Evolutionary conservation across 257 asterid species (phyloP), one percentile per base, ranked within the genome.

Genomic region (Ilex aquifolium): DNA sequence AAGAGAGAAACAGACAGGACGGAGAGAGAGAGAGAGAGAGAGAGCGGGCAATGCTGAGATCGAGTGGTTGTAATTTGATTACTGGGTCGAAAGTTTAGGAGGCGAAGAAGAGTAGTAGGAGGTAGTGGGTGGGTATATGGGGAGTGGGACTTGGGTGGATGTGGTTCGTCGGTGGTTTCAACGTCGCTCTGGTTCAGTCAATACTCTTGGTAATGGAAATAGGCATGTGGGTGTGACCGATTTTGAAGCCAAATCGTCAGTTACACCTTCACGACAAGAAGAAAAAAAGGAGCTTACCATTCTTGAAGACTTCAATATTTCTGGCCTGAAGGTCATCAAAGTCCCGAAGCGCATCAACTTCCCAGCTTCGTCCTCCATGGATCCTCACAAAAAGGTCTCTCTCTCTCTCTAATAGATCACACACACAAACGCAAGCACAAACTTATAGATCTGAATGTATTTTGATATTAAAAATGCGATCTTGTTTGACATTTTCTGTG

Each of bases 71-170:
- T 58, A 72, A 75, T 65, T 70, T 76, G 62, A 66, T 80, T 76
- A 80, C 62, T 67, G 72, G 52, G 57, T 66, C 81, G 83, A 66
- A 46, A 66, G 48, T 48, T 52, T 71, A 74, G 74, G 82, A 3
- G 64, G 39, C 68, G 49, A 64, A 56, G 21, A 42, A 42, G 62
- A 62, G 68, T 69, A 72, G 72, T 59, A 55, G 44, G 59, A 58
- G 57, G 61, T 48, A 44, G 56, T 42, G 36, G 36, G 13, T 46
- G 50, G 27, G 59, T 76, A 74, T 83, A 91, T 88, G 96, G 96
- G 98, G 79, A 96, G 95, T 57, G 88, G 91, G 69, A 71, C 92
- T 73, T 88, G 88, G 67, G 95, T 91, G 90, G 95, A 88, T 64
- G 86, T 86, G 48, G 84, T 91, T 78, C 92, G 95, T 83, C 88